Evolutionary conservation across 176 grass and related monocot genomes (phyloP).

Genomic region (Musa schizocarpa): DNA sequence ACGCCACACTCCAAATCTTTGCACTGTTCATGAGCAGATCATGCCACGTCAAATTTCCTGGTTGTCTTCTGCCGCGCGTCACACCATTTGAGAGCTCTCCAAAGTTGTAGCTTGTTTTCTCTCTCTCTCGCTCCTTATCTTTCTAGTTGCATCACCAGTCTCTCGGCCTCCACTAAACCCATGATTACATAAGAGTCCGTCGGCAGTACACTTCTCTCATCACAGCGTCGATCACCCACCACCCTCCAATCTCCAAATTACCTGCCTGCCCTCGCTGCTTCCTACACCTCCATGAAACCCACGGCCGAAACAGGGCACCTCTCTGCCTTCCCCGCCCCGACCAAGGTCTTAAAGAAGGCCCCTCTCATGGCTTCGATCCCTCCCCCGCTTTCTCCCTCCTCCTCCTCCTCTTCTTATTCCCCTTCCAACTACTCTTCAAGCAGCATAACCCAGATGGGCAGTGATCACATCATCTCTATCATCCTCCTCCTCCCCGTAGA

Average conservation of each 20-base stretch:
- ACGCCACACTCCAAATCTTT: too few relatives aligned
- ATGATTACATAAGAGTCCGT: too few relatives aligned
- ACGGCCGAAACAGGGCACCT: conserved; percentile 6
- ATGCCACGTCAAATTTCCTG: too few relatives aligned
- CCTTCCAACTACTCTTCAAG: conserved; percentile 1
- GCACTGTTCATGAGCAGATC: too few relatives aligned
- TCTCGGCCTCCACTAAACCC: neutral
- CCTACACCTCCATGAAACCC: neutral
- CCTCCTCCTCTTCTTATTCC: conserved; percentile 2
- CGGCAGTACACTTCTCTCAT: too few relatives aligned
- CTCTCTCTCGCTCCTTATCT: neutral
- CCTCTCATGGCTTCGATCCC: neutral
- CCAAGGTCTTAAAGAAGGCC: neutral
- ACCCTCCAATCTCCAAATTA: neutral
- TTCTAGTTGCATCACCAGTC: neutral
- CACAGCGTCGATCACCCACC: neutral
- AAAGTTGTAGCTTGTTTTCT: neutral
- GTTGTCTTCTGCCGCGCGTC: too few relatives aligned
- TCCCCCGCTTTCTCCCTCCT: neutral
- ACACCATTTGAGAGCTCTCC: too few relatives aligned
- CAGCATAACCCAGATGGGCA: conserved; percentile 33
- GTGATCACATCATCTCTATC: conserved; percentile 65
- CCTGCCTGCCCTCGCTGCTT: neutral
- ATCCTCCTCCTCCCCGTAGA: conserved; percentile 60
- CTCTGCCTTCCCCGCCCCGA: neutral